Evolutionary conservation across 768 basidiomycete genomes (phyloP).

Genomic region (Mrakia frigida): DNA sequence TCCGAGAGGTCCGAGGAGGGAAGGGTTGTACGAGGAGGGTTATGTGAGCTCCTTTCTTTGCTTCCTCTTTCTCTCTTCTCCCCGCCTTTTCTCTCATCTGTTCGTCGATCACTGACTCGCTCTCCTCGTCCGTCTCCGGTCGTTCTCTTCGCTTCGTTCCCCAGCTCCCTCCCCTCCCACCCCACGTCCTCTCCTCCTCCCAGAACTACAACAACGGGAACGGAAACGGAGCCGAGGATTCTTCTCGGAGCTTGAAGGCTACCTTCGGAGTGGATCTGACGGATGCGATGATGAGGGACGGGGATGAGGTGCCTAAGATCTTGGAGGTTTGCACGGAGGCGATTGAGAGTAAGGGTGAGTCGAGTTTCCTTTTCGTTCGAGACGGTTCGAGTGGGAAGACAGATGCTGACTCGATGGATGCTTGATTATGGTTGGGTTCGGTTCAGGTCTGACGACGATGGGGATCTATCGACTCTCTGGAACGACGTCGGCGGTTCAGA

Average conservation of each 20-base stretch:
- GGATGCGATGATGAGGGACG: slow-evolving; percentile 89
- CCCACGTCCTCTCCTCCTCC: slow-evolving; percentile 38
- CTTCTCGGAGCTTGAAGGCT: slow-evolving; percentile 44
- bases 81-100: neutral
- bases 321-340: slow-evolving; percentile 83
- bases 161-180: slow-evolving; percentile 51
- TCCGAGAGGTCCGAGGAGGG: slow-evolving; percentile 68
- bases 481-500: slow-evolving; percentile 75
- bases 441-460: slow-evolving; percentile 56
- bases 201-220: slow-evolving; percentile 24
- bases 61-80: neutral
- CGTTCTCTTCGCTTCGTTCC: neutral
- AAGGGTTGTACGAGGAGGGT: slow-evolving; percentile 85
- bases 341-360: slow-evolving; percentile 78
- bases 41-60: slow-evolving; percentile 59
- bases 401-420: neutral
- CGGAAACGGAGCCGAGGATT: neutral
- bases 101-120: too few relatives aligned
- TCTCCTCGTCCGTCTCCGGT: neutral
- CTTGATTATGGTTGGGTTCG: too few relatives aligned
- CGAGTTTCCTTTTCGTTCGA: neutral
- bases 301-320: slow-evolving; percentile 76
- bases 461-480: slow-evolving; percentile 94
- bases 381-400: neutral
- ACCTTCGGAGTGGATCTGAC: slow-evolving; percentile 90